phyloP scores from a whole-genome alignment of 495 filamentous ascomycete species.

The Penicillium cataractarum region DNA sequence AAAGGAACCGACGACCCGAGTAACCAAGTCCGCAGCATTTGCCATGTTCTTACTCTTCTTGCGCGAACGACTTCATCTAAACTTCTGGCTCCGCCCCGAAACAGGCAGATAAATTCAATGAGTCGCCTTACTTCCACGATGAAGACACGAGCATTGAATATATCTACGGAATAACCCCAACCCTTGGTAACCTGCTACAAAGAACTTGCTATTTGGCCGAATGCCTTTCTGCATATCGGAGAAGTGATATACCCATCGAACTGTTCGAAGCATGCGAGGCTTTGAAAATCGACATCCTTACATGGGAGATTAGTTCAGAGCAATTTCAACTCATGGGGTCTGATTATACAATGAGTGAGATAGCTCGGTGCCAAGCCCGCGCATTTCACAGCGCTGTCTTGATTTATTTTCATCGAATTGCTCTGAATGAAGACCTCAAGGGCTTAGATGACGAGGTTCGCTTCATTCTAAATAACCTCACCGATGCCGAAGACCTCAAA shows the following conservation, averaged over 20 bases:
- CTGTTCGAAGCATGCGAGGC: background rate
- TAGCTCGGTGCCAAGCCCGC: slow-evolving; percentile 11
- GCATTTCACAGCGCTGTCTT: slow-evolving; percentile 17
- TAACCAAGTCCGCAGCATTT: background rate
- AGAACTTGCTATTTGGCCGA: background rate
- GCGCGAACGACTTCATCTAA: background rate
- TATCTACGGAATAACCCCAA: background rate
- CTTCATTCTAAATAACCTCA: background rate
- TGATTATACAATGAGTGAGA: slow-evolving; percentile 1
- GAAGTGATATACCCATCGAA: background rate
- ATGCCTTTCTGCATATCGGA: background rate
- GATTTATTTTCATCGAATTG: slow-evolving; percentile 9
- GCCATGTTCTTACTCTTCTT: background rate
- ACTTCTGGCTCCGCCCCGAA: background rate
- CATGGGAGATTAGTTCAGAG: background rate
- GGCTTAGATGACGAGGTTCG: background rate
- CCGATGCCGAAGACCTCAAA: slow-evolving; percentile 10
- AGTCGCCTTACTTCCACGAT: background rate
- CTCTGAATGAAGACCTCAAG: background rate
- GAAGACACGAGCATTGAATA: background rate
- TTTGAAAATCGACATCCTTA: background rate
- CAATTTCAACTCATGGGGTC: background rate
- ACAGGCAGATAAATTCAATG: background rate
- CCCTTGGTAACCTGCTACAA: background rate
- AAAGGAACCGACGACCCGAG: background rate